Base-by-base conservation (phyloP, 352 stramenopile species). In the Globisporangium camurandrum region DNA sequence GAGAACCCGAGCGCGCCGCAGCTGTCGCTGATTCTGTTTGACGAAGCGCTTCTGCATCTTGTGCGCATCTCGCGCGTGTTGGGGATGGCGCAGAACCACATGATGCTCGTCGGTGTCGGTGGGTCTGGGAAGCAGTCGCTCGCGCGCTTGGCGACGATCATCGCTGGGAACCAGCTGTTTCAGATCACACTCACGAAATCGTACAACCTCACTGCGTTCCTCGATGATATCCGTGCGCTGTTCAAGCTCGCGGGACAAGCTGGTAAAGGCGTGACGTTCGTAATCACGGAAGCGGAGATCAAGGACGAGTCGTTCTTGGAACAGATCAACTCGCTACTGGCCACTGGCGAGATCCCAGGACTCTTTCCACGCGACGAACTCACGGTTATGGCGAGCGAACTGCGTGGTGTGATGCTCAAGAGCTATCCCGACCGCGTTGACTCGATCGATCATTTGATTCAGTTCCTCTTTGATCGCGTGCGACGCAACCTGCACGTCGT, bases 231-330 rank as follows among this genome's bases (percentile, higher is more conserved):
- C 46, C 66, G 84, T 16, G 62, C 62, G 8, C 43, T 96, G 16
- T 96, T 91, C 50, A 95, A 96, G 57, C 62, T 75, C 20, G 78
- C 79, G 0, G 87, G 88, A 11, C 81, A 93, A 54, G 59, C 67
- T 41, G 82, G 86, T 3, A 90, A 93, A 34, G 68, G 69, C 8
- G 72, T 91, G 1, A 77, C 86, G 9, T 96, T 95, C 56, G 23
- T 96, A 12, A 73, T 96, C 23, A 95, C 86, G 0, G 88, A 97
- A 49, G 69, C 71, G 1, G 85, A 97, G 53, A 87, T 97, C 58
- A 96, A 96, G 57, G 78, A 95, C 34, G 87, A 97, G 26, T 68
- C 64, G 1, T 96, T 96, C 56, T 51, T 97, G 1, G 88, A 97
- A 40, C 67, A 89, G 30, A 81, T 97, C 33, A 97, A 97, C 51